Conservation (phyloP, 495 filamentous ascomycete species). For the Penicillium waksmanii region DNA sequence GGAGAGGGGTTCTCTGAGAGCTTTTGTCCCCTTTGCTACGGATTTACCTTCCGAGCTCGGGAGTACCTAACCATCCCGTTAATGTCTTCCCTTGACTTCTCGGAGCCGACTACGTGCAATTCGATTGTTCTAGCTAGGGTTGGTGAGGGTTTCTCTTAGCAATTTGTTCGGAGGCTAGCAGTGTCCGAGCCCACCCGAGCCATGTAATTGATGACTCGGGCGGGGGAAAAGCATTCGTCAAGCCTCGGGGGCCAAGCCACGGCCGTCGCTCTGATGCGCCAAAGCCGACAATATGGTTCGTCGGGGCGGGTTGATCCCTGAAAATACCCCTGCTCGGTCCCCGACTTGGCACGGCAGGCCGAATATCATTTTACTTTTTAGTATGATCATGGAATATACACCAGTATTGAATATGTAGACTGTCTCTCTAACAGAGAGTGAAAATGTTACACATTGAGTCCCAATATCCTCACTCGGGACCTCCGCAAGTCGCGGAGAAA, state of each 20-base stretch:
- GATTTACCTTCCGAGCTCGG: background rate
- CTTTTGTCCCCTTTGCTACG: background rate
- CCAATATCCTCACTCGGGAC: background rate
- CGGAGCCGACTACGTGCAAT: background rate
- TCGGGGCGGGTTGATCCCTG: conserved; percentile 18
- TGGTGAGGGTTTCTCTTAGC: conserved; percentile 9
- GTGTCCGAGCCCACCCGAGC: background rate
- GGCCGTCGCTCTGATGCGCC: background rate
- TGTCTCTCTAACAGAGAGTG: too few species aligned
- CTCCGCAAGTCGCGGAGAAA: conserved; percentile 9
- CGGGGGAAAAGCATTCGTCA: background rate
- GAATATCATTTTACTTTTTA: background rate
- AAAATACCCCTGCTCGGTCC: conserved; percentile 4
- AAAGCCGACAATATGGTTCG: conserved; percentile 22
- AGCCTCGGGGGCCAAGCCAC: conserved; percentile 4
- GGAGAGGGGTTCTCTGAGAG: background rate
- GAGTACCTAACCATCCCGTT: background rate
- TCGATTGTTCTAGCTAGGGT: background rate
- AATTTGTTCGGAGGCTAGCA: conserved; percentile 5
- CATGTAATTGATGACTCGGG: background rate
- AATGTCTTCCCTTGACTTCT: background rate
- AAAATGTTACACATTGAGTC: too few species aligned
- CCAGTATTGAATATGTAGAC: background rate
- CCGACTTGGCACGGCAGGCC: conserved; percentile 12
- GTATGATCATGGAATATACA: background rate